Conservation (phyloP, 2,329 filamentous ascomycete species). For the Blastomyces percursus region DNA sequence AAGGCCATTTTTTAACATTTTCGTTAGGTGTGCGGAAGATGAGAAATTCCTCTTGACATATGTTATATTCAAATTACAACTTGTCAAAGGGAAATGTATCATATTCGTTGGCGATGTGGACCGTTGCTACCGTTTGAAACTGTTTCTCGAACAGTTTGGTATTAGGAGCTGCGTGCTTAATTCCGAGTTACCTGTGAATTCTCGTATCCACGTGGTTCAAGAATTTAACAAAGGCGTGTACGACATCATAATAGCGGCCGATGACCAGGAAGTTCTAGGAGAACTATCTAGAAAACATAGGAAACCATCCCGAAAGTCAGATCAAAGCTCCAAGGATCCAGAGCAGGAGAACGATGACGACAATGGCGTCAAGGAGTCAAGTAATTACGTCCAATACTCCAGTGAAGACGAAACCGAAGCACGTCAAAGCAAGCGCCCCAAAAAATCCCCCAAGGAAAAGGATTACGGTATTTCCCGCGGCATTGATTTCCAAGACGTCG, state of each 20-base stretch:
- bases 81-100: conserved; percentile 86
- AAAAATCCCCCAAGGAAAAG: conserved; percentile 58
- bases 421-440: conserved; percentile 49
- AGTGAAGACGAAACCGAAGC: conserved; percentile 29
- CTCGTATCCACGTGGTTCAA: conserved; percentile 84
- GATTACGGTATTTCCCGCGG: conserved; percentile 94
- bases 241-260: conserved; percentile 94
- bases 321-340: conserved; percentile 9
- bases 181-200: conserved; percentile 87
- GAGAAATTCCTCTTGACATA: conserved; percentile 92
- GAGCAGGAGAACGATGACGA: conserved; percentile 20
- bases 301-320: conserved; percentile 21
- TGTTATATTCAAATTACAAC: conserved; percentile 86
- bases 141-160: conserved; percentile 94
- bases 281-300: conserved; percentile 24
- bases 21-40: conserved; percentile 68
- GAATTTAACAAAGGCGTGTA: conserved; percentile 97
- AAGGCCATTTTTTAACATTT: conserved; percentile 11
- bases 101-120: conserved; percentile 81
- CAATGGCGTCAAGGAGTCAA: conserved; percentile 14
- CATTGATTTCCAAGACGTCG: conserved; percentile 93
- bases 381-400: conserved; percentile 16
- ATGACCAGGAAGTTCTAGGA: conserved; percentile 76
- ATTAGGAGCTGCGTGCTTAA: conserved; percentile 90
- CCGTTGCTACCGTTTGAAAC: conserved; percentile 78